Evolutionary conservation across 805 yeast species (phyloP), one percentile per base, ranked within the genome.

Genomic region (Candida easanensis): DNA sequence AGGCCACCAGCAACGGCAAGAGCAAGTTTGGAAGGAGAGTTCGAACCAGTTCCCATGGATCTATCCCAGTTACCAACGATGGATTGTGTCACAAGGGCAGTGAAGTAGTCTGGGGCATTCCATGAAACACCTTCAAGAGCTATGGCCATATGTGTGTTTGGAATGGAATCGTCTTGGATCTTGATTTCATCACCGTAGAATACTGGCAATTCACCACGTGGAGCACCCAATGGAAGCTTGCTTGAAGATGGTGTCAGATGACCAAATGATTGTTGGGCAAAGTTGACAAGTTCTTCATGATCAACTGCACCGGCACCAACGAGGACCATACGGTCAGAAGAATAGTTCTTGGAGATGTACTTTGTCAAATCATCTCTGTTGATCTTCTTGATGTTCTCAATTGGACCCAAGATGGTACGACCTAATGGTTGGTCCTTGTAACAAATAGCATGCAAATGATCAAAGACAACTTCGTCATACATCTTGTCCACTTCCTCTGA

Each of bases 41-140:
- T 81, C 23, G 85, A 76, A 28, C 91, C 93, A 10, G 86, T 72
- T 27, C 96, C 96, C 46, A 84, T 69, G 6, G 96, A 82, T 60
- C 99, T 80, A 65, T 93, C 98, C 98, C 98, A 93, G 57, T 89
- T 87, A 30, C 99, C 99, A 35, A 93, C 84, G 45, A 93, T 84
- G 10, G 98, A 97, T 69, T 93, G 97, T 6, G 97, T 95, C 1
- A 91, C 96, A 31, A 95, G 75, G 0, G 96, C 97, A 16, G 95
- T 84, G 71, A 89, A 90, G 68, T 90, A 93, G 63, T 93, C 97
- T 10, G 95, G 88, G 3, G 93, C 88, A 28, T 86, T 84, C 99
- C 99, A 93, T 30, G 96, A 84, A 19, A 90, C 97, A 56, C 99
- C 98, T 71, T 93, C 98, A n/a, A 93, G 83, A 11, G 97, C 93